Base-by-base conservation (phyloP, 225 moss, liverwort and hornwort species). In the Marchantia paleacea region DNA sequence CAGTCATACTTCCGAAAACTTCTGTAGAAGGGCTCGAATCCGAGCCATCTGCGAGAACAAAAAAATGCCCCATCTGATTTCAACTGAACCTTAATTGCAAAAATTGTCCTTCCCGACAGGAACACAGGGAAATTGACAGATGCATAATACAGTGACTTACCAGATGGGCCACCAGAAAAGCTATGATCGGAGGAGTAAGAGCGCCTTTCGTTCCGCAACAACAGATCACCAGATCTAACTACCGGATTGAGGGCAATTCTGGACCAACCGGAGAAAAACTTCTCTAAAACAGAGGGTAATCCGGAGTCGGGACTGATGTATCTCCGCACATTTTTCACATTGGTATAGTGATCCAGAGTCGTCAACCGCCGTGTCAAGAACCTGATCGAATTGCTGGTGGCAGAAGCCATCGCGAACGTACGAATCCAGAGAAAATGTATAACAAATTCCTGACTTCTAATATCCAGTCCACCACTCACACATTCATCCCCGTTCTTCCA, bases 1-100 rank as follows among this genome's bases (percentile, higher is more conserved):
- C 85, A 70, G 92, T 84, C 29, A 87, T 83, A 77, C 91, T 76
- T 47, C 92, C 94, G 66, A 94, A 92, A 8, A 83, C 83, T 25
- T 71, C 80, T 52, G 48, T 15, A n/a, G 77, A 1, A 39, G 39
- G 39, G 39, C 39, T 5, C 39, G 39, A 39, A 39, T 39, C 39
- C 52, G 73, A 53, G 13, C 26, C 55, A 75, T 57, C 55, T 50
- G 67, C 25, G n/a, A 54, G 31, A 12, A 12, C 48, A 16, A 6
- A 47, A 61, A 13, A 15, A 53, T 52, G 15, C 30, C 2, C 10
- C 62, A 47, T 2, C 39, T 39, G 39, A 39, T 39, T 19, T 18
- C 58, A 47, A 22, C 55, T 50, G 9, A 47, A 5, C 31, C 8
- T 19, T 72, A 48, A 39, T 14, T 12, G 14, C 18, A 24, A 0